Base-by-base conservation (phyloP, 108 stramenopile species). In the Epithemia pelagica region DNA sequence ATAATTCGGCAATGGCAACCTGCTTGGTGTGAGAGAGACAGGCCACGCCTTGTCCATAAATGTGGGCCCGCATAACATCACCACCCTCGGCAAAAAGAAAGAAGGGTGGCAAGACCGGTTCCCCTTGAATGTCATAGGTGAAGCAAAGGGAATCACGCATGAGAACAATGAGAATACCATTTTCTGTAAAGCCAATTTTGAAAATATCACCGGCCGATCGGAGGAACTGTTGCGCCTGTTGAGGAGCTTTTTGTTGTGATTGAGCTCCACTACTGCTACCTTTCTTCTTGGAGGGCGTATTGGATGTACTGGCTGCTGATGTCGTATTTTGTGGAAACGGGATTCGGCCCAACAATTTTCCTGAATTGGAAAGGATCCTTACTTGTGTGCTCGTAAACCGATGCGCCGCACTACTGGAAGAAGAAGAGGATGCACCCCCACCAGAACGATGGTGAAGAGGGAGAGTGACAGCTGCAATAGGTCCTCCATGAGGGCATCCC, bases 401-500 rank as follows among this genome's bases (percentile, higher is more conserved):
- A 20, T 70, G 60, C 21, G 74, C 64, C 5, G 5, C 15, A 5
- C 15, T 46, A 46, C 37, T 46, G 15, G 37, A 46, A 5, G 37
- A 10, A 10, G 37, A 10, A 10, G 37, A 10, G 5, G 37, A 10
- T 46, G 37, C 15, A 10, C 10, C 15, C 15, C 10, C 15, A 10
- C 10, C 15, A 10, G 37, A 46, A 15, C 37, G 37, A 46, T 5
- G 37, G 15, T 46, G 37, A 27, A 91, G 66, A 18, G 87, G 87
- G 0, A 80, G 52, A 2, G 91, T 89, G 1, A 89, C 72, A 20
- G 84, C 65, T 7, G 88, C 91, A 68, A 92, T 77, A 10, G 91
- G 88, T 46, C 91, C 91, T 33, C 91, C 91, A 61, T 89, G 74
- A n/a, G 86, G 84, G 81, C 88, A 92, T 21, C 82, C 86, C 7